A percentile compares a stretch with the other conserved stretches of the same genome.
phyloP scores from a whole-genome alignment of 805 yeast species.

The Kazachstania africana region DNA sequence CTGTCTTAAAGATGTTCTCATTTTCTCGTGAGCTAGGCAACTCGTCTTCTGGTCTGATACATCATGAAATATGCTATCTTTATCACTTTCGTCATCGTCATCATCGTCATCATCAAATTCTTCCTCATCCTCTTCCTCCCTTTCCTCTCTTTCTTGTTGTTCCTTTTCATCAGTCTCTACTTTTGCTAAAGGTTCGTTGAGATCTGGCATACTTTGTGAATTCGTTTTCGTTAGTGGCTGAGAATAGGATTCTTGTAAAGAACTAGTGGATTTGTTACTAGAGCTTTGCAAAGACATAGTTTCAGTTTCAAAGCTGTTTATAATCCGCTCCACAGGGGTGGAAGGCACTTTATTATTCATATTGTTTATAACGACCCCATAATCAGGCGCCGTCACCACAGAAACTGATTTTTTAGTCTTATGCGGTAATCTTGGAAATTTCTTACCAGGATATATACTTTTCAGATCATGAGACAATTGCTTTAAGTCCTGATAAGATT shows the following conservation, averaged over 20 bases:
- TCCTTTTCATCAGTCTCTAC: constrained; percentile 2
- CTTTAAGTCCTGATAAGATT: constrained; percentile 61
- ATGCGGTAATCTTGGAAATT: constrained; percentile 46
- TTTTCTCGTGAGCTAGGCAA: constrained; percentile 55
- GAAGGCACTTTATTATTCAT: constrained; percentile 2
- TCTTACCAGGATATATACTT: constrained; percentile 56
- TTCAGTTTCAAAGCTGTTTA: constrained; percentile 8
- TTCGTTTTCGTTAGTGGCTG: constrained; percentile 1
- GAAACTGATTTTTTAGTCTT: constrained; percentile 34
- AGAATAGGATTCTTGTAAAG: neutral
- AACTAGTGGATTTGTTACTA: neutral
- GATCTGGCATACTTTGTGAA: neutral
- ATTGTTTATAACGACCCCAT: too few relatives aligned
- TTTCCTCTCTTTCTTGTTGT: constrained; percentile 2
- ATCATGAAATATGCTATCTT: constrained; percentile 13
- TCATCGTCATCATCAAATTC: constrained; percentile 2
- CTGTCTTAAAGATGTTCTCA: constrained; percentile 67
- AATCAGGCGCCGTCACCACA: constrained; percentile 7
- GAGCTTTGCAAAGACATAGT: constrained; percentile 2
- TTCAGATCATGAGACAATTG: constrained; percentile 42
- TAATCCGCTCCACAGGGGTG: constrained; percentile 11
- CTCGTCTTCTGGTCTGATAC: constrained; percentile 12
- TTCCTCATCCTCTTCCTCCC: constrained; percentile 2
- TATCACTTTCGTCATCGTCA: constrained; percentile 7
- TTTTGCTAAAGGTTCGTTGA: neutral